Evolutionary conservation across 106 monocot genomes (phyloP).

Genomic region (Agapanthus africanus): DNA sequence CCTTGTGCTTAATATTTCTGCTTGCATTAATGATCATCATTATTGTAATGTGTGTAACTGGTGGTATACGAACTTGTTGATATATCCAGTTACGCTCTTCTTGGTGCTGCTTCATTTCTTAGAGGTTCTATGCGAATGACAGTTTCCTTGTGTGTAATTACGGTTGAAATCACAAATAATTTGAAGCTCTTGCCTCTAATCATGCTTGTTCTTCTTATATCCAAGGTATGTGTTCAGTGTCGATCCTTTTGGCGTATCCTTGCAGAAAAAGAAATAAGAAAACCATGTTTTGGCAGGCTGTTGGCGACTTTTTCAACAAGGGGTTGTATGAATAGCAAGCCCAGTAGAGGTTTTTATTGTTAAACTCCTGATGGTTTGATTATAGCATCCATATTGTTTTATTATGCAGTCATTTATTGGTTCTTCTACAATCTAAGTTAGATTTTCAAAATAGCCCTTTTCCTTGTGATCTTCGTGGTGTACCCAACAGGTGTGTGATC

Average conservation of each 20-base stretch:
- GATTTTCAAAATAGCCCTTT: conserved; percentile 86
- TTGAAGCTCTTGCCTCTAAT: conserved; percentile 85
- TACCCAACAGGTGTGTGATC: conserved; percentile 50
- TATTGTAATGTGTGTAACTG: background rate
- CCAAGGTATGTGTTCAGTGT: conserved; percentile 50
- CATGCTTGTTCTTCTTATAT: conserved; percentile 98
- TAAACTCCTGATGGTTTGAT: conserved; percentile 5
- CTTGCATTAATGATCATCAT: background rate
- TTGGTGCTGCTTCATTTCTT: conserved; percentile 98
- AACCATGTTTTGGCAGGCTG: conserved; percentile 49
- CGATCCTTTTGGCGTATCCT: background rate
- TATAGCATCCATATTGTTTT: background rate
- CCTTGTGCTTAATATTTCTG: background rate
- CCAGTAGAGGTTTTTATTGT: conserved; percentile 11
- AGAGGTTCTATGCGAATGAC: conserved; percentile 99
- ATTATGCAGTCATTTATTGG: conserved; percentile 66
- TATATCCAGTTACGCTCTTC: conserved; percentile 83
- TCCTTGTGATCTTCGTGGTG: conserved; percentile 59
- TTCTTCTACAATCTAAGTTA: conserved; percentile 82
- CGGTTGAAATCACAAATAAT: conserved; percentile 99
- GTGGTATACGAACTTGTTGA: too few relatives aligned
- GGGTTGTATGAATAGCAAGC: conserved; percentile 90
- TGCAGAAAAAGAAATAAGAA: background rate
- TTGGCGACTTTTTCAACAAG: conserved; percentile 94
- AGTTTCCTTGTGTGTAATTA: conserved; percentile 97